phyloP scores from a whole-genome alignment of 805 yeast species.

The Suhomyces sp. region DNA sequence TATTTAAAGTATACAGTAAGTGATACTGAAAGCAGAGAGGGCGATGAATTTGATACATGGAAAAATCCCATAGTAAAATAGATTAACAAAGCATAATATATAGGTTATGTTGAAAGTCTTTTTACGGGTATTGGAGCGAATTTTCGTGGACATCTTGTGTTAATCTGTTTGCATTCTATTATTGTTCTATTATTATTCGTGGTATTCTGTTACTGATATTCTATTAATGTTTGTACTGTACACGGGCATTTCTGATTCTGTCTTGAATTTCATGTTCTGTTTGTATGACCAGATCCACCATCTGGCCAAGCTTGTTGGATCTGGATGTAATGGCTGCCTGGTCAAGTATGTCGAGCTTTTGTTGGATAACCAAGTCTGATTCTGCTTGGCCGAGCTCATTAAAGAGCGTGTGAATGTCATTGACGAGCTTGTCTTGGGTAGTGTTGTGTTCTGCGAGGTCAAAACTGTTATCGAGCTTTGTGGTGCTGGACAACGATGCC shows the following conservation, averaged over 20 bases:
- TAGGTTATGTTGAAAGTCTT: too few species aligned
- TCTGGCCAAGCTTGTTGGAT: constrained; percentile 17
- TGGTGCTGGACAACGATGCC: not conserved
- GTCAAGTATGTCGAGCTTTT: constrained; percentile 15
- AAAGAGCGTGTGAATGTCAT: constrained; percentile 8
- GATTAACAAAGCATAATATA: too few species aligned
- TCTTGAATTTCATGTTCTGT: constrained; percentile 1
- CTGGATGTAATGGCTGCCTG: constrained; percentile 16
- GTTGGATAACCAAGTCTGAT: constrained; percentile 13
- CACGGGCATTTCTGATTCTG: not conserved
- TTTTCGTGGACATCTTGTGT: too few species aligned
- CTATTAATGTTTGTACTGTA: too few species aligned
- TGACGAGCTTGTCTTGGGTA: constrained; percentile 4
- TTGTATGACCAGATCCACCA: constrained; percentile 18
- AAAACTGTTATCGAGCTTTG: not conserved
- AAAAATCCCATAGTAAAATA: too few species aligned
- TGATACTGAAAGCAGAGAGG: too few species aligned
- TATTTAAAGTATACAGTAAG: too few species aligned
- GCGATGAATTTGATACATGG: too few species aligned
- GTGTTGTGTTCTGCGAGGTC: constrained; percentile 7
- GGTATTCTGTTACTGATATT: too few species aligned
- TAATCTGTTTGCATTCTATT: not conserved
- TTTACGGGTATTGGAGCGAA: constrained; percentile 14
- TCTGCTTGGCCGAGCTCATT: constrained; percentile 13
- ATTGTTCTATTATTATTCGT: not conserved